Percentiles rank a stretch among this genome's conserved stretches.
Evolutionary conservation across 2,329 filamentous ascomycete genomes (phyloP).

Genomic region (Cladosporium sp.): DNA sequence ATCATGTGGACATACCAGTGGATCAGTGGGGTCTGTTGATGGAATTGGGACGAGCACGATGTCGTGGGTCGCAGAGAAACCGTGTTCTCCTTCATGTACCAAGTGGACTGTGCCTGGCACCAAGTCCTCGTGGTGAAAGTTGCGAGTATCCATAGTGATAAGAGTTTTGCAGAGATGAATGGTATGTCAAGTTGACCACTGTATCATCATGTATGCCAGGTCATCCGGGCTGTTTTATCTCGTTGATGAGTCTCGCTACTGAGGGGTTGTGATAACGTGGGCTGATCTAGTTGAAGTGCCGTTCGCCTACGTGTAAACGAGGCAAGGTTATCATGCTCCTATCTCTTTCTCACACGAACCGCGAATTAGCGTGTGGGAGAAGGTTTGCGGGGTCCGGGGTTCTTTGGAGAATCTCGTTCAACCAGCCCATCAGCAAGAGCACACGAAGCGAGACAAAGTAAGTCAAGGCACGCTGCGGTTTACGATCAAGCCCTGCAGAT

Average conservation of each 20-base stretch:
- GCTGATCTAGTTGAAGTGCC: conserved; percentile 2
- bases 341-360: not conserved
- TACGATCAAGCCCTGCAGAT: not conserved
- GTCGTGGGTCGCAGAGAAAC: conserved; percentile 19
- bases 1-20: conserved; percentile 12
- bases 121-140: conserved; percentile 22
- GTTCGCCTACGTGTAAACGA: not conserved
- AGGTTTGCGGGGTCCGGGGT: conserved; percentile 2
- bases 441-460: not conserved
- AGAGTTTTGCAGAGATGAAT: not conserved
- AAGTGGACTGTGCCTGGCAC: conserved; percentile 46
- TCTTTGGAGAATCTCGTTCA: not conserved
- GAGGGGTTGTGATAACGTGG: not conserved
- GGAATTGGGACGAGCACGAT: conserved; percentile 26
- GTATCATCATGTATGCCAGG: not conserved
- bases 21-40: conserved; percentile 24
- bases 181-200: not conserved
- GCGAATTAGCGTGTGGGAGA: conserved; percentile 4
- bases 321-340: not conserved
- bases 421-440: not conserved
- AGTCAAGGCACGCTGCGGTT: not conserved
- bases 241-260: not conserved
- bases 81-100: conserved; percentile 27
- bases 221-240: not conserved
- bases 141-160: not conserved